These are phyloP conservation scores for Thelonectria olida DNA, from an alignment of 2,329 filamentous ascomycete species.

Conservation along the genomic window DNA sequence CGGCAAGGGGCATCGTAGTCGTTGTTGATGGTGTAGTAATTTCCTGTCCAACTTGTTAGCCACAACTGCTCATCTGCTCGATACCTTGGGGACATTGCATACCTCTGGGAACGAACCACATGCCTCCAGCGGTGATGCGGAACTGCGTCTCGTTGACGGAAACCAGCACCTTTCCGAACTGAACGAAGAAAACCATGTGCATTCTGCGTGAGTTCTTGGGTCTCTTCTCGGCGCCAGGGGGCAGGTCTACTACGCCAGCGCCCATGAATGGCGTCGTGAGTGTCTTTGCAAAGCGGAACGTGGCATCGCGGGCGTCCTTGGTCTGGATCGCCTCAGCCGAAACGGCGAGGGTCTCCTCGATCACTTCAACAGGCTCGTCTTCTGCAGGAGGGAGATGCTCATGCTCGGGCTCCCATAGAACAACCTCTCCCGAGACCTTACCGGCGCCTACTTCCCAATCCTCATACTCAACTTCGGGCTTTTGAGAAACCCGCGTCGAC, in stretches of 20 bases:
- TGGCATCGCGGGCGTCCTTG: constrained; percentile 68
- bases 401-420: constrained; percentile 69
- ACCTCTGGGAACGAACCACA: constrained; percentile 97
- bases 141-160: constrained; percentile 80
- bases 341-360: constrained; percentile 66
- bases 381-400: constrained; percentile 62
- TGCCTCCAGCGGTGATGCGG: constrained; percentile 84
- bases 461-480: constrained; percentile 67
- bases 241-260: constrained; percentile 88
- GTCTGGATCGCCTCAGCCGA: constrained; percentile 65
- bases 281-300: constrained; percentile 90
- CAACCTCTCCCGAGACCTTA: constrained; percentile 69
- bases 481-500: constrained; percentile 48
- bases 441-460: constrained; percentile 78
- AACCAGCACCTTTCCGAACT: constrained; percentile 82
- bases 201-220: constrained; percentile 94
- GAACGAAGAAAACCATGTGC: constrained; percentile 97
- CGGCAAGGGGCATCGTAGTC: constrained; percentile 76
- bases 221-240: constrained; percentile 83
- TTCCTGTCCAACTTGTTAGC: constrained; percentile 66
- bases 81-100: not conserved
- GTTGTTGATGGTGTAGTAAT: constrained; percentile 92
- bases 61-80: not conserved
- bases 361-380: constrained; percentile 64
- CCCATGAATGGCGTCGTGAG: constrained; percentile 87